Evolutionary conservation across 2,329 filamentous ascomycete species (phyloP), one percentile per base, ranked within the genome.

Genomic region (Fonsecaea pugnacius): DNA sequence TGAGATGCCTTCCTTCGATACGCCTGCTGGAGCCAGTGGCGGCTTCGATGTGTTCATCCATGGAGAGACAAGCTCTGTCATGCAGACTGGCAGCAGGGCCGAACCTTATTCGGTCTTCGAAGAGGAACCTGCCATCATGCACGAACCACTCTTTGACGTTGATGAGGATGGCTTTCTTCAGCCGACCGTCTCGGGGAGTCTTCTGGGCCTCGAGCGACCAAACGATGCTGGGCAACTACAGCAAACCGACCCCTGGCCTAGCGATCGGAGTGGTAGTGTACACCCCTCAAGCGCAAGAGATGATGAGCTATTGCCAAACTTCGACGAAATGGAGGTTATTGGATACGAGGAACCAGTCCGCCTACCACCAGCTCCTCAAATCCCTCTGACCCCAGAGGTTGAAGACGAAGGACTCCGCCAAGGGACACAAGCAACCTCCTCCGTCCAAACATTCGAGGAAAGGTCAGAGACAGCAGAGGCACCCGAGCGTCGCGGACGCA

Each of bases 131-230:
- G 74, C 82, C 18, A 75, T 84, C 62, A 73, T 79, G 57, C 72
- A 81, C 36, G 83, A 86, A n/a, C 78, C 81, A 24, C 83, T 83
- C 58, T 87, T 90, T 69, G 82, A 81, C 40, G 84, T 89, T 67
- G 87, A 88, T 68, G 85, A 82, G 14, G 82, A 89, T 65, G 87
- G 87, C 7, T 84, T 85, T 67, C 75, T 89, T 64, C 77, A 81
- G 70, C 74, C 79, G 53, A 79, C 24, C 9, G 58, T 60, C 50
- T 52, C 58, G 9, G 38, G 8, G 4, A 58, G 52, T 53, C 27
- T 55, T 72, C 35, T 68, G 69, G 48, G 72, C 16, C 50, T 21
- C 53, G 52, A 51, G 18, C 9, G 57, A 24, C 57, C 53, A 21
- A 43, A 32, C 18, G 38, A 32, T 10, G 48, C 53, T 46, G 48